Evolutionary conservation across 176 grass and related monocot species (phyloP).

Genomic region (Metroxylon sagu): DNA sequence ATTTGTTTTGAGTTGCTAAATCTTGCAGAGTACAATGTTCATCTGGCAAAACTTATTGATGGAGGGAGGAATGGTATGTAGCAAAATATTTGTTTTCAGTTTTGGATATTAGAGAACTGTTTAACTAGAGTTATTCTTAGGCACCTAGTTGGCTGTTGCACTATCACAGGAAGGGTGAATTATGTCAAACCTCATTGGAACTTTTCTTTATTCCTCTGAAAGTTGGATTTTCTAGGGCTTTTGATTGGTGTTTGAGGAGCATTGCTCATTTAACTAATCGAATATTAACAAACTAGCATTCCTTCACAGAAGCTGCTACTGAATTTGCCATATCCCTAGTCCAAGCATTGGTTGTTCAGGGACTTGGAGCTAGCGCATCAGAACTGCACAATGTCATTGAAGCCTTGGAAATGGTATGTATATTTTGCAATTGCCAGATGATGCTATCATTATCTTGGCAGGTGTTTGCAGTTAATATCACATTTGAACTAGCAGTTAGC

Average conservation of each 20-base stretch:
- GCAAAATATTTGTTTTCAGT: constrained; percentile 9
- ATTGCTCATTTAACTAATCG: not conserved
- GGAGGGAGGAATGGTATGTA: constrained; percentile 86
- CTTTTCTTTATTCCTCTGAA: too few species aligned
- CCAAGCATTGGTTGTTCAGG: constrained; percentile 73
- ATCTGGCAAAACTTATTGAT: constrained; percentile 92
- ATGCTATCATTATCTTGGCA: too few species aligned
- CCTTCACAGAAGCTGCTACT: constrained; percentile 53
- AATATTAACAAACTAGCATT: constrained; percentile 13
- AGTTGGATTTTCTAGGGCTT: not conserved
- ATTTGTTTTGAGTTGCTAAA: constrained; percentile 81
- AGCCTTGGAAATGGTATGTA: constrained; percentile 60
- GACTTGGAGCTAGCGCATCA: constrained; percentile 42
- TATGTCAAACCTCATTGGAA: too few species aligned
- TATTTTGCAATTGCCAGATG: too few species aligned
- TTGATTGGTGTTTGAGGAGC: not conserved
- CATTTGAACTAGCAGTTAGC: constrained; percentile 46
- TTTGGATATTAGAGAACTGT: not conserved
- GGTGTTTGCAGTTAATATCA: too few species aligned
- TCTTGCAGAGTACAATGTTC: constrained; percentile 72
- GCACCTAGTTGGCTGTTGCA: not conserved
- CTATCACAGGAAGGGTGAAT: not conserved
- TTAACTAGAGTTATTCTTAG: not conserved
- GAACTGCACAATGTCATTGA: constrained; percentile 80
- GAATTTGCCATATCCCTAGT: constrained; percentile 84